phyloP scores from a whole-genome alignment of 2,329 filamentous ascomycete genomes.

The Paracoccidioides brasiliensis region DNA sequence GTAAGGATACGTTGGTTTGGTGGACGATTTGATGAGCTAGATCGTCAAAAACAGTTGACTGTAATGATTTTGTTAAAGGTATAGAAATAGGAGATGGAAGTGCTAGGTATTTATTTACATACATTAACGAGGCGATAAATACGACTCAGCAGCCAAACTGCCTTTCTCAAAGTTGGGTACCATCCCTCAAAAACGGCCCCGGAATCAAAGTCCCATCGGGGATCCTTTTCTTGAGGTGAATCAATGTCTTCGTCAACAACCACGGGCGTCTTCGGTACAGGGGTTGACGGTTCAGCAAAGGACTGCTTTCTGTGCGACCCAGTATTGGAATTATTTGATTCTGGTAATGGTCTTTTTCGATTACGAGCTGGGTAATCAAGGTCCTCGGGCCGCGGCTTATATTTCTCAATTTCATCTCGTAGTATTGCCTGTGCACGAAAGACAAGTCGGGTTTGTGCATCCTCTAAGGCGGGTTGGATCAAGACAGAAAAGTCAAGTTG shows the following conservation, averaged over 20 bases:
- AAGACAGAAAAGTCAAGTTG: constrained; percentile 50
- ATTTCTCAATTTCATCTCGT: constrained; percentile 54
- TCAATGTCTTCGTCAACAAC: constrained; percentile 41
- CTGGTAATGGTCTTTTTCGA: constrained; percentile 30
- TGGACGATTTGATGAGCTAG: constrained; percentile 73
- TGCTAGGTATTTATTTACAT: constrained; percentile 7
- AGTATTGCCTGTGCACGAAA: constrained; percentile 51
- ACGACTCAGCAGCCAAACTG: constrained; percentile 54
- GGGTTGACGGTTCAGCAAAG: constrained; percentile 23
- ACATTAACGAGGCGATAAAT: constrained; percentile 59
- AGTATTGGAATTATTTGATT: constrained; percentile 28
- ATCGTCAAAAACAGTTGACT: constrained; percentile 58
- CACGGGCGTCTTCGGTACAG: constrained; percentile 36
- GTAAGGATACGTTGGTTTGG: constrained; percentile 73
- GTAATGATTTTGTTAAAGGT: constrained; percentile 11
- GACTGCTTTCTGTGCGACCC: constrained; percentile 43
- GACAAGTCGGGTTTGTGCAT: constrained; percentile 53
- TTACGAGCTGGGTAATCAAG: constrained; percentile 49
- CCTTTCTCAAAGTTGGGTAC: constrained; percentile 55
- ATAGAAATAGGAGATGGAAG: neutral
- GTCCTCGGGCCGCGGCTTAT: constrained; percentile 51
- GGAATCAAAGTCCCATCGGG: constrained; percentile 42
- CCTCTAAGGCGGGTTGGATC: constrained; percentile 52
- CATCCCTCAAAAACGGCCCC: constrained; percentile 46
- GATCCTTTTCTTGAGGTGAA: constrained; percentile 28